Conservation (phyloP, 2,329 filamentous ascomycete species). For the Fusarium odoratissimum region DNA sequence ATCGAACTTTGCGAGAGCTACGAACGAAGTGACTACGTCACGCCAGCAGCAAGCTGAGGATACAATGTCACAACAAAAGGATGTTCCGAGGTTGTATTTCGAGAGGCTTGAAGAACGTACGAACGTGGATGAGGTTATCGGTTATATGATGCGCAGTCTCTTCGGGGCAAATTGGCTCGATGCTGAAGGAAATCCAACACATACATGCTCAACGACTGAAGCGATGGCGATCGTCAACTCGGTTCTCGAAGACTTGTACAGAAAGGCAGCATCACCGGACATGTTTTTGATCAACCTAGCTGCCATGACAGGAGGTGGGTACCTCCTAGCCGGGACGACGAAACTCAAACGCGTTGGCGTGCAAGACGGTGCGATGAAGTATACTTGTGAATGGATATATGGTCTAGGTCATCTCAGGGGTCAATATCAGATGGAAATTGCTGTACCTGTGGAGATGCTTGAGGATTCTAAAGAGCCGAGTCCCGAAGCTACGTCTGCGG, state of each 20-base stretch:
- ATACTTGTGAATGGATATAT: conserved; percentile 67
- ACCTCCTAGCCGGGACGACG: conserved; percentile 59
- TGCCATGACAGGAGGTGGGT: conserved; percentile 65
- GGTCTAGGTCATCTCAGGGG: conserved; percentile 64
- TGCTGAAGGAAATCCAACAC: conserved; percentile 55
- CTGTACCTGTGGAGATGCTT: conserved; percentile 58
- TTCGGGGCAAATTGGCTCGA: conserved; percentile 65
- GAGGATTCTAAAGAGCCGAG: conserved; percentile 44
- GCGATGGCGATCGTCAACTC: conserved; percentile 64
- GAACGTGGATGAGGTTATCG: conserved; percentile 68
- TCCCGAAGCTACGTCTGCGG: conserved; percentile 29
- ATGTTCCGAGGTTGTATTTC: conserved; percentile 49
- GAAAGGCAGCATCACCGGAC: conserved; percentile 62
- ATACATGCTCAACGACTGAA: conserved; percentile 62
- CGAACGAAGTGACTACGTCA: conserved; percentile 26
- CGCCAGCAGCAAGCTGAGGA: conserved; percentile 12
- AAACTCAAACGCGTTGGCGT: conserved; percentile 58
- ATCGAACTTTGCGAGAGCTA: conserved; percentile 36
- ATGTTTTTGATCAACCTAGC: conserved; percentile 70
- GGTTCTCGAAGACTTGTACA: conserved; percentile 64
- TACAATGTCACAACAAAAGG: conserved; percentile 13
- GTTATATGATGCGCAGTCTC: conserved; percentile 64
- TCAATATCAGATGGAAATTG: conserved; percentile 64
- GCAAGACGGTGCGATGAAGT: conserved; percentile 56
- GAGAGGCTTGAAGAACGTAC: conserved; percentile 59